These are phyloP conservation scores for Ceratobasidium theobromae DNA, from an alignment of 1,284 basidiomycete genomes.

Conservation along the genomic window DNA sequence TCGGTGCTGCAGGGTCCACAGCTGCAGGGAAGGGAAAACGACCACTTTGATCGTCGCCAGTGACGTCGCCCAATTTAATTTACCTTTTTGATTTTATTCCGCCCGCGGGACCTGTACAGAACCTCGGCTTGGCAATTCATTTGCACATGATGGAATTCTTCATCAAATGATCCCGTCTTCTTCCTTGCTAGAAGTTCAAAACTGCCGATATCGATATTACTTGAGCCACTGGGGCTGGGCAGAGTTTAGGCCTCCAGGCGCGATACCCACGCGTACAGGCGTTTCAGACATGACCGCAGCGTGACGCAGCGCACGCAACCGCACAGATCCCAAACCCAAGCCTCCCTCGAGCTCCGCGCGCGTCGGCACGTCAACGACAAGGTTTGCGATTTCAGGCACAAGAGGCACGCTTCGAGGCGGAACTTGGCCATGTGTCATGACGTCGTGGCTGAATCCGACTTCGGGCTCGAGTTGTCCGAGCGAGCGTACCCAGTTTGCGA, in stretches of 20 bases:
- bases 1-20: slow-evolving; percentile 41
- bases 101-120: too few species aligned
- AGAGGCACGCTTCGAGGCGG: slow-evolving; percentile 40
- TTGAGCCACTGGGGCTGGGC: slow-evolving; percentile 45
- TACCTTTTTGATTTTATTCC: too few species aligned
- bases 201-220: too few species aligned
- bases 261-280: slow-evolving; percentile 48
- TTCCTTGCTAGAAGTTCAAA: too few species aligned
- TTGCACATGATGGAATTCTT: too few species aligned
- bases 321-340: background rate
- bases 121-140: background rate
- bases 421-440: background rate
- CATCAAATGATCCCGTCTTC: too few species aligned
- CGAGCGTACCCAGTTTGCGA: slow-evolving; percentile 59
- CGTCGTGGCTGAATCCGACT: background rate
- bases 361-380: slow-evolving; percentile 38
- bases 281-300: slow-evolving; percentile 51
- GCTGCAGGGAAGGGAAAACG: background rate
- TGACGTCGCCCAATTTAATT: too few species aligned
- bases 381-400: slow-evolving; percentile 45
- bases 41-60: too few species aligned
- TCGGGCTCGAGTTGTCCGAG: slow-evolving; percentile 49
- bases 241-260: slow-evolving; percentile 45
- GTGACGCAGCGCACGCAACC: slow-evolving; percentile 52
- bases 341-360: slow-evolving; percentile 36